These are phyloP conservation scores for Gossypium gossypioides DNA, from an alignment of 441 rosid species.

Conservation along the genomic window DNA sequence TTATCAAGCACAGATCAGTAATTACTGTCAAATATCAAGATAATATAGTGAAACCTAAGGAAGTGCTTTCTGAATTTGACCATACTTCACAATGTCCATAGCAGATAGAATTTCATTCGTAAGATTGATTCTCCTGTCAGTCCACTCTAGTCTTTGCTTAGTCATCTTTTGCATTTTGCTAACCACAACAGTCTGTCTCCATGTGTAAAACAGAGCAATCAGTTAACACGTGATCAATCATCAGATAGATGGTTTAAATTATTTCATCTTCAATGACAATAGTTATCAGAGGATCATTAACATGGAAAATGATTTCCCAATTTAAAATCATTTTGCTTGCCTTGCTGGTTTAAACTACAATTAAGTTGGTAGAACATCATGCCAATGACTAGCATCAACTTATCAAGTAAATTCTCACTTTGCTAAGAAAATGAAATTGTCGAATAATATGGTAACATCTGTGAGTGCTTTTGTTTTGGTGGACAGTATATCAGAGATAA, in stretches of 20 bases:
- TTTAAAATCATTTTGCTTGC: background rate
- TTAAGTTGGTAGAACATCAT: background rate
- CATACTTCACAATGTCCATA: slow-evolving; percentile 93
- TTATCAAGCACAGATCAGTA: slow-evolving; percentile 6
- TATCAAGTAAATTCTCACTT: background rate
- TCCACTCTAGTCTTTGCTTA: slow-evolving; percentile 82
- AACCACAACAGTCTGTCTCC: slow-evolving; percentile 54
- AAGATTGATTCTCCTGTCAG: slow-evolving; percentile 87
- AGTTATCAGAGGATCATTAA: background rate
- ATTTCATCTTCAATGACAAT: background rate
- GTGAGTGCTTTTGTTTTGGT: too few species aligned
- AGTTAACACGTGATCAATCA: slow-evolving; percentile 5
- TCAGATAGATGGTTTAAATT: background rate
- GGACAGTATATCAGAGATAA: too few species aligned
- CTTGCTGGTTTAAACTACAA: background rate
- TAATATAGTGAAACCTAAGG: slow-evolving; percentile 2
- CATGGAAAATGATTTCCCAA: background rate
- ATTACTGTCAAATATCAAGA: slow-evolving; percentile 1
- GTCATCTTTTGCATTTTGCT: slow-evolving; percentile 80
- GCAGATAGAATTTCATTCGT: slow-evolving; percentile 86
- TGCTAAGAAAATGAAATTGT: background rate
- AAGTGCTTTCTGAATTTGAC: slow-evolving; percentile 8
- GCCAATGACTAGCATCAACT: background rate
- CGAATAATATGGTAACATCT: too few species aligned
- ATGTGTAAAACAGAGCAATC: slow-evolving; percentile 1